phyloP scores from a whole-genome alignment of 2,329 filamentous ascomycete genomes.

The Aureobasidium leucospermi region DNA sequence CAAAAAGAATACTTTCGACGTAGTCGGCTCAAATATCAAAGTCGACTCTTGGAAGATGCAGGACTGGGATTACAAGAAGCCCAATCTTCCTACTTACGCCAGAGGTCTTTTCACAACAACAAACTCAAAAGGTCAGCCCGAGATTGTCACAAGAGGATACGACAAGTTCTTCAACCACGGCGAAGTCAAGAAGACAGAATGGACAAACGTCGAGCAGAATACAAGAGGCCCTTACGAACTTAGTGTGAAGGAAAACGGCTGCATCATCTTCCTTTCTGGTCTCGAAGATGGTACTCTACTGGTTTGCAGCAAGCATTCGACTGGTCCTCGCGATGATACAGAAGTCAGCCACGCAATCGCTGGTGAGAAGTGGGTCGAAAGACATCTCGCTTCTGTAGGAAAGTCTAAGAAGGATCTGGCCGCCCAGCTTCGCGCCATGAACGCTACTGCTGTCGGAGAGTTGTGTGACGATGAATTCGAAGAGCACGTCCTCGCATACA shows the following conservation, averaged over 20 bases:
- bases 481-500: conserved; percentile 91
- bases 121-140: conserved; percentile 54
- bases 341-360: conserved; percentile 74
- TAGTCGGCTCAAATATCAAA: conserved; percentile 57
- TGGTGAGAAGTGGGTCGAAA: conserved; percentile 75
- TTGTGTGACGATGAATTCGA: conserved; percentile 95
- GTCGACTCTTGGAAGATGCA: conserved; percentile 91
- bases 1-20: conserved; percentile 71
- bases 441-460: conserved; percentile 91
- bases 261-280: conserved; percentile 94
- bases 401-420: conserved; percentile 76
- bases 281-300: conserved; percentile 82
- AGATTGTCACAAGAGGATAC: conserved; percentile 85
- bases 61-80: conserved; percentile 93
- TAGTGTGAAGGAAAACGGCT: conserved; percentile 98
- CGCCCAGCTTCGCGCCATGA: conserved; percentile 64
- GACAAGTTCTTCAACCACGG: conserved; percentile 98
- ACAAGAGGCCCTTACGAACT: conserved; percentile 89
- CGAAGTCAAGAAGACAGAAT: conserved; percentile 75
- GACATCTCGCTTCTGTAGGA: conserved; percentile 68
- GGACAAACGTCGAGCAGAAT: conserved; percentile 66
- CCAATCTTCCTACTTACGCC: conserved; percentile 80
- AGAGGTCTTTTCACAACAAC: conserved; percentile 87
- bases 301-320: conserved; percentile 99
- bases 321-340: conserved; percentile 65